Base-by-base conservation (phyloP, 495 filamentous ascomycete genomes). In the Daldinia loculata region DNA sequence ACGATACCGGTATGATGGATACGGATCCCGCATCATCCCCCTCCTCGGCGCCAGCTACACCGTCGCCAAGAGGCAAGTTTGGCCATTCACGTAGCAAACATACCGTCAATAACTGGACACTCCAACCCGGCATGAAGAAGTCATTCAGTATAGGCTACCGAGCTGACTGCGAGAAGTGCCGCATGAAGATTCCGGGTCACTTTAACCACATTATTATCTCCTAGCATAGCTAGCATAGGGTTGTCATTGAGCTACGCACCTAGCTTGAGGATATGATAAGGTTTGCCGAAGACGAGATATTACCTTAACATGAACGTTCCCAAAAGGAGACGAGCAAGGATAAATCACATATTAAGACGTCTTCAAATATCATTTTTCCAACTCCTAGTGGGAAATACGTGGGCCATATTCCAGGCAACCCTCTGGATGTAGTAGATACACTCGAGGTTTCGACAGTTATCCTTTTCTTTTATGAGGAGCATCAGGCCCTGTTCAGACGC, bases 161-260 rank as follows among this genome's bases (percentile, higher is more conserved):
- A 43, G 88, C 90, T 12, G 92, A 95, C 77, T 97, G 93, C 79
- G 92, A 94, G 60, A 95, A 95, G 80, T 97, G 93, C 77, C 86
- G 84, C 56, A 83, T 83, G 71, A 90, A 88, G 77, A 90, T 95
- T 30, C 93, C 93, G 0, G 93, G 93, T 0, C 93, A 97, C 78
- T 95, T 94, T 72, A 94, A 90, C 72, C 93, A 97, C 79, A 93
- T 95, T 52, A 87, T 92, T 39, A 78, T 85, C 29, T 85, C 83
- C 22, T 85, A 84, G 81, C 39, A 75, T 29, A 76, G 74, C 26
- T 43, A 63, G 11, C 41, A 67, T 52, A 32, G 43, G 19, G 19
- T 4, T 14, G 53, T 8, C 22, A 26, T 15, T 0, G 14, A 43
- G 22, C 17, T 41, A 8, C 45, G 22, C 1, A 4, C 17, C 15